Evolutionary conservation across 1,284 basidiomycete species (phyloP).

Genomic region (Heterobasidion annosum): DNA sequence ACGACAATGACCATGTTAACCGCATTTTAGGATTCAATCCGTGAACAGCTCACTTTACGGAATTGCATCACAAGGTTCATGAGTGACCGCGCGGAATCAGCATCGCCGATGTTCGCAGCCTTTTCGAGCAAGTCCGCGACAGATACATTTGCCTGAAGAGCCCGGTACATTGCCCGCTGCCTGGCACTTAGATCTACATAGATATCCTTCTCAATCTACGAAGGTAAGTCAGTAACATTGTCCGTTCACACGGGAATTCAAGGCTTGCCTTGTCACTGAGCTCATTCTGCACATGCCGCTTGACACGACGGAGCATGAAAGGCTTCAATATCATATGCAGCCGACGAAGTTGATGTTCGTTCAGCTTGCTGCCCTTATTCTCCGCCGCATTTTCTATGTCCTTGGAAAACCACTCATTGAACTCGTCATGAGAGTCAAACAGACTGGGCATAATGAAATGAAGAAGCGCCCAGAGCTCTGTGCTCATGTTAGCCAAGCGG

Average conservation of each 20-base stretch:
- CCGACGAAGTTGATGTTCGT: conserved; percentile 92
- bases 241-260: background rate
- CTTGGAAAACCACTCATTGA: conserved; percentile 99
- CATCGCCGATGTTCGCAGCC: conserved; percentile 84
- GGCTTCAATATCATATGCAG: conserved; percentile 99
- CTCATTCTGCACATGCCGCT: conserved; percentile 99
- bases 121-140: conserved; percentile 92
- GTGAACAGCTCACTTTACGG: conserved; percentile 62
- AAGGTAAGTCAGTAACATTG: background rate
- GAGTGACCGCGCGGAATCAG: conserved; percentile 83
- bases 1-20: conserved; percentile 3
- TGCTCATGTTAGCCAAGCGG: conserved; percentile 5
- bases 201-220: conserved; percentile 92
- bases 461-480: conserved; percentile 97
- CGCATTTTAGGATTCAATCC: background rate
- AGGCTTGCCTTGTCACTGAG: conserved; percentile 89
- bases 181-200: conserved; percentile 93
- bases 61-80: conserved; percentile 99
- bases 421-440: conserved; percentile 99
- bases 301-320: conserved; percentile 97
- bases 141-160: conserved; percentile 87
- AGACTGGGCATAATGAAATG: conserved; percentile 99
- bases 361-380: conserved; percentile 86
- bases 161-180: conserved; percentile 90
- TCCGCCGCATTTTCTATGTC: conserved; percentile 96